Percentiles rank a stretch among this genome's conserved stretches.
phyloP scores from a whole-genome alignment of 2,329 filamentous ascomycete genomes.

The Colletotrichum sp. region DNA sequence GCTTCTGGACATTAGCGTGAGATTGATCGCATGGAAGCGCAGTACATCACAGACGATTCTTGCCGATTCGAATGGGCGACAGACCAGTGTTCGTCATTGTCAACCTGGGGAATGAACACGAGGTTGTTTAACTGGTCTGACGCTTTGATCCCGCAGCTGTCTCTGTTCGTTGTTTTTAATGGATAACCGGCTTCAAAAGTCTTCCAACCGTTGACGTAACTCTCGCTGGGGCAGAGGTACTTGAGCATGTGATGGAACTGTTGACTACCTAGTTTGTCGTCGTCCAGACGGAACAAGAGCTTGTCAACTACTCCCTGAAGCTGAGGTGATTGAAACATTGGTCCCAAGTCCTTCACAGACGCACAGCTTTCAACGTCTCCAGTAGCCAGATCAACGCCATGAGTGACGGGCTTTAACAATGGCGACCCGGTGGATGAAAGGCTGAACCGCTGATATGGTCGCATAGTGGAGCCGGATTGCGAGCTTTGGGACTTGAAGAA shows the following conservation, averaged over 20 bases:
- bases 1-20: background rate
- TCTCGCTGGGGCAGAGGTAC: background rate
- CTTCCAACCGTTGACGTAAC: rapidly evolving
- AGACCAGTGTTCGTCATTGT: background rate
- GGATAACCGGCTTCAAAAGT: background rate
- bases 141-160: background rate
- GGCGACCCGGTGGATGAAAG: background rate
- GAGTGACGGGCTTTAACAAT: background rate
- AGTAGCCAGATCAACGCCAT: background rate
- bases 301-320: background rate
- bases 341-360: background rate
- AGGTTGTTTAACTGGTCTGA: background rate
- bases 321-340: background rate
- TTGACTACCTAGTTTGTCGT: background rate
- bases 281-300: rapidly evolving
- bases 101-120: background rate
- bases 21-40: background rate
- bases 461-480: background rate
- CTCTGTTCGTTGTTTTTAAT: background rate
- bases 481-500: background rate
- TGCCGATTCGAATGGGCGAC: background rate
- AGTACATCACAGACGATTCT: background rate
- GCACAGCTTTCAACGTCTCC: background rate
- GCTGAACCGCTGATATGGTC: background rate
- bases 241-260: background rate